Base-by-base conservation (phyloP, 306 rosid genomes). In the Ammopiptanthus mongolicus region DNA sequence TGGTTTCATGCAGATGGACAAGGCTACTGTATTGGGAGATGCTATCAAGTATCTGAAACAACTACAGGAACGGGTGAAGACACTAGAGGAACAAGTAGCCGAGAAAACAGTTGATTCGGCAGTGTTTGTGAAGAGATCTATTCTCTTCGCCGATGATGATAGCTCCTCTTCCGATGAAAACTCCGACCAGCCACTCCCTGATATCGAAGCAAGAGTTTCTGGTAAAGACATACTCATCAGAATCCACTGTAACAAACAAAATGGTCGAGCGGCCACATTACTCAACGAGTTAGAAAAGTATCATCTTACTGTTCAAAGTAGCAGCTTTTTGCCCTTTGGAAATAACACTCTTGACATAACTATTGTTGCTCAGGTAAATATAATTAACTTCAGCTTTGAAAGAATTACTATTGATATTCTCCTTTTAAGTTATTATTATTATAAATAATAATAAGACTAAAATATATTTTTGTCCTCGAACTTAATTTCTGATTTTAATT, bases 11-110 rank as follows among this genome's bases (percentile, higher is more conserved):
- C 85, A 94, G 98, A 88, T 80, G 89, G 98, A 91, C 82, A 94
- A 94, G 87, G 96, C 97, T 48, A 84, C 98, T 1, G 92, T 94
- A 0, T 83, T 91, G 64, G 97, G 87, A 78, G 97, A 86, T 74
- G 95, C 97, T 7, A 82, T 90, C 52, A 85, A 75, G 29, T 81
- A 90, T 46, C 48, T 94, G 73, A 87, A 90, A 13, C 78, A 86
- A 28, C 87, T 94, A 28, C 86, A 88, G 47, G 96, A 87, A 75
- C 81, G 81, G 3, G 83, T 85, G 47, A 79, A 72, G 29, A 58
- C 15, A 13, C 86, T 92, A 4, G 98, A 94, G 80, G 87, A 94
- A 78, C 81, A 84, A 59, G 78, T 68, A 0, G 80, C 80, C 0
- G 80, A 83, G 86, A 86, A 78, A 66, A 88, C 80, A 1, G 79